Evolutionary conservation across 1,284 basidiomycete species (phyloP), one percentile per base, ranked within the genome.

Genomic region (Cutaneotrichosporon arboriforme): DNA sequence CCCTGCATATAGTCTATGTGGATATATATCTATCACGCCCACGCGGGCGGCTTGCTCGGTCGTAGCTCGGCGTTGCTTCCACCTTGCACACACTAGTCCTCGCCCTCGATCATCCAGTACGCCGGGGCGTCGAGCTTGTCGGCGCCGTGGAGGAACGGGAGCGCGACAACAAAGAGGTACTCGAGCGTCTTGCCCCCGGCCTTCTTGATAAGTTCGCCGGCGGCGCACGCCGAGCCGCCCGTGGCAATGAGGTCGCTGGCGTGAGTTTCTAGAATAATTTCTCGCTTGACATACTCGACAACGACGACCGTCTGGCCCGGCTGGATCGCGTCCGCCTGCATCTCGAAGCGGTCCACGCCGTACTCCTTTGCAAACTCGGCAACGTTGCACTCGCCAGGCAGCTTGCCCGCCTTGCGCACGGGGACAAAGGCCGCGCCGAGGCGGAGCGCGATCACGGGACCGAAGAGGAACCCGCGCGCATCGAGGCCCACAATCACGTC

Each of bases 401-500:
- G 81, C 76, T 98, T 99, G 14, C 93, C 94, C 59, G 78, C 79
- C 78, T 99, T 99, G 59, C 96, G 82, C 20, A 98, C 92, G 18
- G 96, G 93, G 1, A 97, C 92, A 66, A 99, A 99, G 10, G 90
- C 90, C 2, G 92, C 92, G 21, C 90, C 90, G 35, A 99, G 79
- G 52, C 94, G 80, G 67, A 91, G 78, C 10, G 96, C 96, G 65
- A 99, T 83, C 62, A 90, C 82, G 4, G 96, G 96, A 1, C 93
- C 96, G 15, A 99, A 77, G 47, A 99, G 81, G 80, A 99, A 99
- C 8, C 96, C 96, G 54, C 96, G 82, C 17, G 94, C 94, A 74
- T 99, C 96, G 40, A 98, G 81, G 35, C 91, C 96, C 52, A 99
- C 91, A 57, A 99, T 82, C 47, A 90, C 88, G 75, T 98, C 94